Conservation (phyloP, 495 filamentous ascomycete species). For the Penicillium cinerascens region DNA sequence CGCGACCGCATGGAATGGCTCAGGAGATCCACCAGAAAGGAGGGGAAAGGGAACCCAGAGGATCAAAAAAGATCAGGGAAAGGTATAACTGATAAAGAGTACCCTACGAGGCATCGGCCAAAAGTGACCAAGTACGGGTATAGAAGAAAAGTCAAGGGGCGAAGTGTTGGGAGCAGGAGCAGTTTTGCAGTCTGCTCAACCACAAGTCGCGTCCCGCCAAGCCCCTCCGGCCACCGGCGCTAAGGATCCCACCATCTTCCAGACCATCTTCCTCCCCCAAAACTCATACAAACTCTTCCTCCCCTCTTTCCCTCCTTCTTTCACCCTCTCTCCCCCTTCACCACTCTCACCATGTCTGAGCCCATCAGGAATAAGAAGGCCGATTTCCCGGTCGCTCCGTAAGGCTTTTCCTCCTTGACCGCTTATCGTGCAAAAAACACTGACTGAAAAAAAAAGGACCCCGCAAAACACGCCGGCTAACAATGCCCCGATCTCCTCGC, state of each 20-base stretch:
- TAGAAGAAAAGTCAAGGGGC: background rate
- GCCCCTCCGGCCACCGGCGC: constrained; percentile 47
- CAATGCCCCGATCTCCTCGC: constrained; percentile 95
- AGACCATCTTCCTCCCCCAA: constrained; percentile 35
- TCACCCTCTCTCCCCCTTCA: constrained; percentile 13
- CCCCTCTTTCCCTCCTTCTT: constrained; percentile 25
- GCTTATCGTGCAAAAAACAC: constrained; percentile 18
- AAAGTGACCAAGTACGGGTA: background rate
- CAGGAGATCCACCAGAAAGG: background rate
- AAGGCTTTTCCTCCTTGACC: constrained; percentile 39
- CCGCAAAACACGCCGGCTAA: constrained; percentile 94
- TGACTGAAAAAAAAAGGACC: constrained; percentile 56
- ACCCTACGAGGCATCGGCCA: too few species aligned
- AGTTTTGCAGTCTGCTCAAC: constrained; percentile 35
- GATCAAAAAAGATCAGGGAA: background rate
- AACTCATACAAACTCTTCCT: constrained; percentile 33
- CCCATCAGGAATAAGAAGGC: constrained; percentile 88
- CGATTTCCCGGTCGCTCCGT: constrained; percentile 80
- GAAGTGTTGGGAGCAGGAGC: constrained; percentile 42
- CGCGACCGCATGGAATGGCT: constrained; percentile 1
- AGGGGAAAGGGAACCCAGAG: background rate
- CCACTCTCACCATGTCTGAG: constrained; percentile 67
- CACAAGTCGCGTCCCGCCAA: constrained; percentile 43
- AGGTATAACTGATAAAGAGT: background rate
- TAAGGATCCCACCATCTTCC: constrained; percentile 50